These are phyloP conservation scores for Pythium apleroticum DNA, from an alignment of 352 stramenopile genomes.

Conservation along the genomic window DNA sequence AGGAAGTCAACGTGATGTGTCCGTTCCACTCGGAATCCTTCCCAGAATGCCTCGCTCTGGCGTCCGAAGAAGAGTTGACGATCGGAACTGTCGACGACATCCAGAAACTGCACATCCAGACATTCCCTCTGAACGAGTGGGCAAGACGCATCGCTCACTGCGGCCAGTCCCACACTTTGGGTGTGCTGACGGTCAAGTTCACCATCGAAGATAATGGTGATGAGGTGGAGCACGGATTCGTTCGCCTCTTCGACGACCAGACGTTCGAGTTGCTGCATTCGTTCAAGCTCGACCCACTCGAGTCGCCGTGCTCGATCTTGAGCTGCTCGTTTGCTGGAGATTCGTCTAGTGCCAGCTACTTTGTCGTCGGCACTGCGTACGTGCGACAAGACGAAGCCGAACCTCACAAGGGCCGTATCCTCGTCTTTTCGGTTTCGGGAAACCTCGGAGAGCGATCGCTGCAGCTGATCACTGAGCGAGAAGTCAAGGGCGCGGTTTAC, in stretches of 20 bases:
- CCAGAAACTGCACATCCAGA: constrained; percentile 98
- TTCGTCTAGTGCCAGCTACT: constrained; percentile 70
- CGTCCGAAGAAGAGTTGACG: constrained; percentile 93
- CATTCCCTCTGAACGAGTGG: constrained; percentile 93
- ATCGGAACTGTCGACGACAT: constrained; percentile 99
- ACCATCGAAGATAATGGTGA: constrained; percentile 80
- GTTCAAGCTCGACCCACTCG: constrained; percentile 86
- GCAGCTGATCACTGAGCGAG: constrained; percentile 89
- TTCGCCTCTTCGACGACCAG: constrained; percentile 96
- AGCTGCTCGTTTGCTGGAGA: constrained; percentile 82
- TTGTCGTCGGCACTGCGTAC: constrained; percentile 90
- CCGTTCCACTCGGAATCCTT: constrained; percentile 92
- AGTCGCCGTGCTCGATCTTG: constrained; percentile 86
- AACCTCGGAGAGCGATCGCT: constrained; percentile 85
- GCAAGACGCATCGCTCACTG: constrained; percentile 91
- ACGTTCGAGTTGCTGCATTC: constrained; percentile 94
- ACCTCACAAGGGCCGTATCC: constrained; percentile 93
- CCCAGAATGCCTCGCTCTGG: constrained; percentile 94
- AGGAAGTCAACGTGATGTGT: constrained; percentile 93
- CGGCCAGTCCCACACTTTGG: constrained; percentile 73
- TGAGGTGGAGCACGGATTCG: constrained; percentile 87
- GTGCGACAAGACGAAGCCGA: constrained; percentile 94
- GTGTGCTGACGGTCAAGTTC: constrained; percentile 82
- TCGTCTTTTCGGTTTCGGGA: constrained; percentile 90
- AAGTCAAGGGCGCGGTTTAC: constrained; percentile 95